Evolutionary conservation across 2,329 filamentous ascomycete species (phyloP).

Genomic region (Cercospora brassicicola): DNA sequence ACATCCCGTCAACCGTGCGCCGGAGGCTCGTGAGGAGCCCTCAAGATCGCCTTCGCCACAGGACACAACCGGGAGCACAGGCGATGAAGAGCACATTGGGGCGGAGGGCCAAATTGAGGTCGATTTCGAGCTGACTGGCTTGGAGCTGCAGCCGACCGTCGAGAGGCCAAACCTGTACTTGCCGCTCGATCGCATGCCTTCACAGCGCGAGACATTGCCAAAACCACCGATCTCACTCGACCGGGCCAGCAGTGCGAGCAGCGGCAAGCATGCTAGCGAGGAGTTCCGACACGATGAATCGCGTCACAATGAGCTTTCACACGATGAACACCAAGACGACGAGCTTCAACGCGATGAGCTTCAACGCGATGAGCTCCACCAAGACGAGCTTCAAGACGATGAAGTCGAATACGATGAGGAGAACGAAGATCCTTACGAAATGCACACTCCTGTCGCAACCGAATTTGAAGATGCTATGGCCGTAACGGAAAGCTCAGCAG

Average conservation of each 20-base stretch:
- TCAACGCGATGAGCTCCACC: not conserved
- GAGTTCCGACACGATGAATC: not conserved
- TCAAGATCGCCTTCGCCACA: not conserved
- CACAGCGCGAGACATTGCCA: not conserved
- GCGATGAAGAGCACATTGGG: slow-evolving; percentile 33
- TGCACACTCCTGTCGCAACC: slow-evolving; percentile 1
- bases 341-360: not conserved
- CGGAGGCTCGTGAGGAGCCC: not conserved
- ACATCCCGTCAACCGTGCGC: not conserved
- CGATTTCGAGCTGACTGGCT: not conserved
- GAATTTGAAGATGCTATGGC: slow-evolving; percentile 20
- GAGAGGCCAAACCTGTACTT: not conserved
- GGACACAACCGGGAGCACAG: slow-evolving; percentile 28
- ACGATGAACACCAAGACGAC: not conserved
- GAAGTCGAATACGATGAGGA: not conserved
- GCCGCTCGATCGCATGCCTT: not conserved
- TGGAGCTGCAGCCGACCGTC: not conserved
- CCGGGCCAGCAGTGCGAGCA: not conserved
- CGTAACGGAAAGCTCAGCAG: slow-evolving; percentile 8
- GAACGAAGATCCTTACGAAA: not conserved
- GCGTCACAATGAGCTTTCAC: not conserved
- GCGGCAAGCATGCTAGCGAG: not conserved
- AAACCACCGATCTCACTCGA: not conserved
- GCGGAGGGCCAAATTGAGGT: not conserved
- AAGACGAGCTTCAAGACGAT: not conserved